Evolutionary conservation across 768 basidiomycete species (phyloP).

Genomic region (Macrolepiota fuliginosa): DNA sequence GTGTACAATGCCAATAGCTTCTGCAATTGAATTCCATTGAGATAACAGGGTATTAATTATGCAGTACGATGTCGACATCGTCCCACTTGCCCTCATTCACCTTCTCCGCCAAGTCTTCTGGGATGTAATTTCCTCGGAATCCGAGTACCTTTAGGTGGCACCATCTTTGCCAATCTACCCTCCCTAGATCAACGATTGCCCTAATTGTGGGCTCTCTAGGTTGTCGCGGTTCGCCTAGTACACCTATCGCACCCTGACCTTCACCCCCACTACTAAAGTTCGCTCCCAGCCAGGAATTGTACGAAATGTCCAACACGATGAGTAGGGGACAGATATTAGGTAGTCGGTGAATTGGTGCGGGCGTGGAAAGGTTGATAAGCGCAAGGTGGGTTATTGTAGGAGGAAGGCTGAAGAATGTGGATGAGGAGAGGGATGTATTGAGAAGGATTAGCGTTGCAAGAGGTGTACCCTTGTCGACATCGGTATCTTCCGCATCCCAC

Average conservation of each 20-base stretch:
- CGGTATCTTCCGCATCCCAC: conserved; percentile 48
- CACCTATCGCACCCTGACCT: background rate
- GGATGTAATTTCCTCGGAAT: conserved; percentile 49
- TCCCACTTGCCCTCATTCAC: conserved; percentile 67
- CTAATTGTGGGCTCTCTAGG: conserved; percentile 21
- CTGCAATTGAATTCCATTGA: background rate
- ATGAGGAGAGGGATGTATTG: conserved; percentile 41
- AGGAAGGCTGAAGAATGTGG: conserved; percentile 51
- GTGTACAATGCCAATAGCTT: background rate
- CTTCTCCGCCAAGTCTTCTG: conserved; percentile 35
- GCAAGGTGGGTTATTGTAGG: conserved; percentile 64
- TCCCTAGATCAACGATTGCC: conserved; percentile 37
- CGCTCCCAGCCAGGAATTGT: conserved; percentile 45
- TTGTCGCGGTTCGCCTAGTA: conserved; percentile 5
- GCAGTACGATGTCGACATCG: conserved; percentile 49
- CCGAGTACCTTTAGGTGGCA: conserved; percentile 51
- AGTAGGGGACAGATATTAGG: conserved; percentile 62
- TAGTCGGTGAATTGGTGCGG: conserved; percentile 54
- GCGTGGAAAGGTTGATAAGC: conserved; percentile 47
- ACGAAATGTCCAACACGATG: conserved; percentile 64
- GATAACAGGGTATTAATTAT: conserved; percentile 15
- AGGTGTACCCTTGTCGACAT: conserved; percentile 20
- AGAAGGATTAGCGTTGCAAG: conserved; percentile 52
- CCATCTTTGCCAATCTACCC: conserved; percentile 60
- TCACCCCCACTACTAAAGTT: background rate